Base-by-base conservation (phyloP, 805 yeast species). In the Ogataea populi-albae region DNA sequence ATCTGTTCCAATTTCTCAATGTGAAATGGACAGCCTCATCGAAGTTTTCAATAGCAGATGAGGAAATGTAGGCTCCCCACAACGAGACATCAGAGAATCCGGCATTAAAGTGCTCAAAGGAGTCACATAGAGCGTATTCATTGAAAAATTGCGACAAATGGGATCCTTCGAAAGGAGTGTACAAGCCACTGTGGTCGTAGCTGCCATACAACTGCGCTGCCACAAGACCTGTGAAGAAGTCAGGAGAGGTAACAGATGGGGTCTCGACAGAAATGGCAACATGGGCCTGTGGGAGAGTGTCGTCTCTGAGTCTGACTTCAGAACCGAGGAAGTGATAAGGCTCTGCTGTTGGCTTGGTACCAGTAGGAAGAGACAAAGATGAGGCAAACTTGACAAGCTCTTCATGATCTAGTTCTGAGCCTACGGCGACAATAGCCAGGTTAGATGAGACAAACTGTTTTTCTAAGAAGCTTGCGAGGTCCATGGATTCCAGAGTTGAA, bases 221-320 rank as follows among this genome's bases (percentile, higher is more conserved):
- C 50, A 85, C 87, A 64, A 80, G 66, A 48, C 91, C 81, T 43
- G 77, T 75, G 63, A 73, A 73, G 69, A 72, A 82, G 54, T 81
- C 75, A 49, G 81, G 77, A 38, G 89, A 79, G 43, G 57, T 55
- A 32, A 71, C 43, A 28, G 81, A 68, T 65, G 82, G 89, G 68
- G 87, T 86, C 56, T 76, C 71, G 37, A 73, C 91, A 40, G 88
- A 87, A 54, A 85, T 71, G 37, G 88, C 65, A 53, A 83, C 73
- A 73, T 82, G 81, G 38, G 91, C 93, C 59, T 77, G 75, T 59
- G 91, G 86, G 56, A 81, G 61, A 52, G 87, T 85, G 65, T 85
- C 95, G 59, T 85, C 95, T 78, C 95, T 81, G 69, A 83, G 68
- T 75, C 89, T 79, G 48, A 83, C 81, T 61, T 85, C 94, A 30